These are phyloP conservation scores for Phoenix dactylifera DNA, from an alignment of 176 grass and related monocot genomes.

Conservation along the genomic window DNA sequence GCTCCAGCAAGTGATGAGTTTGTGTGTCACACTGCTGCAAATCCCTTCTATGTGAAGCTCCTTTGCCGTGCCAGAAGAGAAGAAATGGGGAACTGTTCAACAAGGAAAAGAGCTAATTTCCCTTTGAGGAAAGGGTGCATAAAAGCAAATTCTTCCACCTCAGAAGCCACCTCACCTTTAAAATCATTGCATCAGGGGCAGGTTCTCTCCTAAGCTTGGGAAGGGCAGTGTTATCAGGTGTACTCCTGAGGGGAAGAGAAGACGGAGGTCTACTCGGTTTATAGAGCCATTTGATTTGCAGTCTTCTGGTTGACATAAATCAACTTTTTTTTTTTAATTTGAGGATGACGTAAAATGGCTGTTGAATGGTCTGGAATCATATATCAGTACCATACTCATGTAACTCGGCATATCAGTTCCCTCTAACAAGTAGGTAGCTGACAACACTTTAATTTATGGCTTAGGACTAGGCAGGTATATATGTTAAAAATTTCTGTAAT, in stretches of 20 bases:
- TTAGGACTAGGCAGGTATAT: slow-evolving; percentile 1
- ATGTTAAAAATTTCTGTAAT: background rate
- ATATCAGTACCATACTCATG: too few relatives aligned
- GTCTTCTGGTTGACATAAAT: slow-evolving; percentile 2
- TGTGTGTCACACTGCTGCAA: slow-evolving; percentile 52
- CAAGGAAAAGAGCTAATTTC: slow-evolving; percentile 62
- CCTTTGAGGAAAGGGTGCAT: slow-evolving; percentile 36
- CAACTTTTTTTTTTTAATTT: too few relatives aligned
- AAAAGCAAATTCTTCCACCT: slow-evolving; percentile 12
- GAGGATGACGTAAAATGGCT: too few relatives aligned
- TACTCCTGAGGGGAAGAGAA: slow-evolving; percentile 76
- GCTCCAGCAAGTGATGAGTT: slow-evolving; percentile 30
- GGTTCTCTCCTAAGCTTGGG: slow-evolving; percentile 30
- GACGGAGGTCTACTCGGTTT: slow-evolving; percentile 22
- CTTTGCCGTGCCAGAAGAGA: slow-evolving; percentile 27
- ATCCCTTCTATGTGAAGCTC: slow-evolving; percentile 61
- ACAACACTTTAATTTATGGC: background rate
- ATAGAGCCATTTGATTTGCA: slow-evolving; percentile 6
- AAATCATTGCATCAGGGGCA: slow-evolving; percentile 36
- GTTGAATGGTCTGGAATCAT: too few relatives aligned
- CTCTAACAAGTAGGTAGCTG: background rate
- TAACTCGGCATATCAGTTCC: background rate
- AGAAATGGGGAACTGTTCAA: slow-evolving; percentile 24
- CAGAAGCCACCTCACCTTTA: slow-evolving; percentile 20
- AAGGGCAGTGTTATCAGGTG: slow-evolving; percentile 29